These are phyloP conservation scores for Schwanniomyces etchellsii DNA, from an alignment of 1,139 yeast species.

Conservation along the genomic window DNA sequence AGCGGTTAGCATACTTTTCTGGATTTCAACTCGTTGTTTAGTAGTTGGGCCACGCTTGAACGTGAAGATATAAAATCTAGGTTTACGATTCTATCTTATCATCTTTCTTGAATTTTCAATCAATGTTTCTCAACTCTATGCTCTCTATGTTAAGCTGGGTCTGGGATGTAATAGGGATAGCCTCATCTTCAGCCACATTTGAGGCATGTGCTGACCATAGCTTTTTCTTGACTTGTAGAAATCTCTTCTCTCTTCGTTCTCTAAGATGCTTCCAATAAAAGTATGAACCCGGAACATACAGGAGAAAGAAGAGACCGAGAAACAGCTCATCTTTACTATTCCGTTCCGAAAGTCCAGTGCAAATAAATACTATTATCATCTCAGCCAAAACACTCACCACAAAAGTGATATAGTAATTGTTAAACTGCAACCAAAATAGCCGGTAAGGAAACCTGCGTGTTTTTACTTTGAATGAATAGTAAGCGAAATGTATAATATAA, in stretches of 20 bases:
- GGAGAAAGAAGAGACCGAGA: background rate
- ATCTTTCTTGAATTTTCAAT: background rate
- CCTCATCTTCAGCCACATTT: background rate
- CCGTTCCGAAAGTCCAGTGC: slow-evolving; percentile 10
- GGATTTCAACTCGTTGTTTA: slow-evolving; percentile 27
- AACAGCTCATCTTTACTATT: background rate
- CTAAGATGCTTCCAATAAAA: background rate
- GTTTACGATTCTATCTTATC: too few relatives aligned
- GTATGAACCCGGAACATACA: background rate
- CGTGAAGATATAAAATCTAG: slow-evolving; percentile 23
- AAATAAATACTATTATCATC: slow-evolving; percentile 46
- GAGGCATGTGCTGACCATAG: background rate
- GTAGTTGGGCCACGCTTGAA: slow-evolving; percentile 29
- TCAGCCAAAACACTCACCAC: slow-evolving; percentile 47
- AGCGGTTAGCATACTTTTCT: slow-evolving; percentile 21
- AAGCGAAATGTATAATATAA: slow-evolving; percentile 37
- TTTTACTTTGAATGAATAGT: slow-evolving; percentile 43
- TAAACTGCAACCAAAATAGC: slow-evolving; percentile 34
- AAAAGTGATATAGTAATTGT: slow-evolving; percentile 35
- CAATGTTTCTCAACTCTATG: background rate
- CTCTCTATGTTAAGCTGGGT: background rate
- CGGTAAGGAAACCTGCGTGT: slow-evolving; percentile 30
- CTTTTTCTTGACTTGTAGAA: background rate
- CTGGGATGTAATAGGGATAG: background rate
- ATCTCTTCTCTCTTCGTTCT: background rate